Evolutionary conservation across 73 alveolate genomes (phyloP).

Genomic region (Stentor coeruleus): DNA sequence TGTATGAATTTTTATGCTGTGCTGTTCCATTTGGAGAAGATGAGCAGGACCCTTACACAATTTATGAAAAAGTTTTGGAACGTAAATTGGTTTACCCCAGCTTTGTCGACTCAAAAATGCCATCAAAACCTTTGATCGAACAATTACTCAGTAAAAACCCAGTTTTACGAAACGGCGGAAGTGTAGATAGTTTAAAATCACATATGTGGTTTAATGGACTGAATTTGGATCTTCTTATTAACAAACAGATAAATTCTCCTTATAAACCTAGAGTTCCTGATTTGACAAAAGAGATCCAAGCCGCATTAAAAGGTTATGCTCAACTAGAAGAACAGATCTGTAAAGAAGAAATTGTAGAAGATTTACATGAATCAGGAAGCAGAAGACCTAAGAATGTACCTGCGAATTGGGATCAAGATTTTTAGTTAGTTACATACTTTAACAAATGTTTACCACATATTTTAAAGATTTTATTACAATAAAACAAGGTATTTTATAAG

Average conservation of each 20-base stretch:
- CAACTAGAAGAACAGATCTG: constrained; percentile 20
- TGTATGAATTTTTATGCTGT: constrained; percentile 52
- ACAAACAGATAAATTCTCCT: constrained; percentile 33
- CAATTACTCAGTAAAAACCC: constrained; percentile 37
- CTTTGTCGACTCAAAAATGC: constrained; percentile 26
- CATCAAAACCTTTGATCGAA: constrained; percentile 35
- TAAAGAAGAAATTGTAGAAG: constrained; percentile 20
- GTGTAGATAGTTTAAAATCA: constrained; percentile 29
- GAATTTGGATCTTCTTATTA: constrained; percentile 31
- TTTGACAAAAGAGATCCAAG: constrained; percentile 35
- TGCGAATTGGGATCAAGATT: constrained; percentile 40
- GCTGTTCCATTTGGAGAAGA: constrained; percentile 45
- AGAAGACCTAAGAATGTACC: constrained; percentile 34
- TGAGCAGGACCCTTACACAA: constrained; percentile 37
- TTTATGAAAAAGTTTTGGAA: constrained; percentile 34
- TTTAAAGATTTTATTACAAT: no score
- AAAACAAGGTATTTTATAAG: no score
- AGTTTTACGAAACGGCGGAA: constrained; percentile 31
- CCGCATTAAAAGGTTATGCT: constrained; percentile 21
- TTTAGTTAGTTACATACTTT: constrained; percentile 28
- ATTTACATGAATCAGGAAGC: not conserved
- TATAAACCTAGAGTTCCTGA: constrained; percentile 31
- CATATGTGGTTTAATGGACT: constrained; percentile 29
- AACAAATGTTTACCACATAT: no score
- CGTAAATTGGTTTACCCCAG: constrained; percentile 31